Conservation (phyloP, 805 yeast species). For the Metschnikowia dekortorum region DNA sequence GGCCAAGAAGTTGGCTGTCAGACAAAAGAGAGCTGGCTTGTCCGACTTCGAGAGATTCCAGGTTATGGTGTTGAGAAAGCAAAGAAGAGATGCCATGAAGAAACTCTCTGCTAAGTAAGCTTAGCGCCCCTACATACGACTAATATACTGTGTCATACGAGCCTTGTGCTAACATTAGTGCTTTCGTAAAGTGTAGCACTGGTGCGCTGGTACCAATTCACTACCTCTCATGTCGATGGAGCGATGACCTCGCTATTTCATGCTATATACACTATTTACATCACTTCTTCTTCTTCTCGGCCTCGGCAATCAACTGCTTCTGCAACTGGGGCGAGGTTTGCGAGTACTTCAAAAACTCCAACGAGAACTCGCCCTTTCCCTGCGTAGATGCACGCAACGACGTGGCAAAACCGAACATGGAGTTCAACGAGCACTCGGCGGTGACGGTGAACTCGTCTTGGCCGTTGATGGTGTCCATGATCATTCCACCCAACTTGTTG, state of each 20-base stretch:
- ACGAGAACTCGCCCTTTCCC: conserved; percentile 97
- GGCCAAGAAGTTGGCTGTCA: conserved; percentile 98
- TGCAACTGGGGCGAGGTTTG: conserved; percentile 90
- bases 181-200: no score
- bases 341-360: conserved; percentile 89
- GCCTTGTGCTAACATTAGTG: no score
- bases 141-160: conserved; percentile 21
- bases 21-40: conserved; percentile 88
- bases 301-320: conserved; percentile 82
- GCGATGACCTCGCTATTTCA: no score
- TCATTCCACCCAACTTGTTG: conserved; percentile 89
- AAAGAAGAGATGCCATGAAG: conserved; percentile 90
- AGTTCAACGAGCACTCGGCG: conserved; percentile 95
- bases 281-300: conserved; percentile 33
- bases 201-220: no score
- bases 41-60: conserved; percentile 99
- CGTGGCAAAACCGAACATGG: conserved; percentile 95
- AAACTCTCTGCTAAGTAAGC: conserved; percentile 91
- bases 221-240: no score
- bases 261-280: not conserved
- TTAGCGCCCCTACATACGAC: conserved; percentile 19
- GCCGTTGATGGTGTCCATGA: conserved; percentile 89
- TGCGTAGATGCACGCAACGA: conserved; percentile 94
- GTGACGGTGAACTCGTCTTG: conserved; percentile 89
- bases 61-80: conserved; percentile 95